A percentile compares a stretch with the other conserved stretches of the same genome.
phyloP scores from a whole-genome alignment of 2,329 filamentous ascomycete genomes.

The Pseudocercospora vitis region DNA sequence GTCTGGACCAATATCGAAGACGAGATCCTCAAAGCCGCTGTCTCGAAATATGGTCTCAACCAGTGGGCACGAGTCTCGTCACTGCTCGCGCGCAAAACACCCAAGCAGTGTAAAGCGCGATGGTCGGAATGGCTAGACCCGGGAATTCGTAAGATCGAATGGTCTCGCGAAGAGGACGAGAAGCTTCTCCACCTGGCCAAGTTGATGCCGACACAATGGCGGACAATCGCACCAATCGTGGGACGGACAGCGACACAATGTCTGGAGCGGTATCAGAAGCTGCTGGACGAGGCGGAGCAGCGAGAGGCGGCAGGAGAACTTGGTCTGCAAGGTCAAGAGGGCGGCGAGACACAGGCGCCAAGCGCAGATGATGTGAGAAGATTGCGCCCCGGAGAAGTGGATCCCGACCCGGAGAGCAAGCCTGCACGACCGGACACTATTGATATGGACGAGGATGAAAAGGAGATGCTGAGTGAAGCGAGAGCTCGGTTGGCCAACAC shows the following conservation, averaged over 20 bases:
- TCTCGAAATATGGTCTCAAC: conserved; percentile 92
- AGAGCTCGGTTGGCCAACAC: conserved; percentile 95
- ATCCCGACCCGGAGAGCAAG: conserved; percentile 96
- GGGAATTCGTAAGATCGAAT: conserved; percentile 97
- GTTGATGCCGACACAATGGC: conserved; percentile 98
- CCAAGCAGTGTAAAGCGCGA: conserved; percentile 98
- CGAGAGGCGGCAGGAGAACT: conserved; percentile 73
- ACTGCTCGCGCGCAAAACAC: conserved; percentile 91
- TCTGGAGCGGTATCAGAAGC: conserved; percentile 92
- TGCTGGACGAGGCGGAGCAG: conserved; percentile 92
- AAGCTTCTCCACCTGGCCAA: conserved; percentile 95
- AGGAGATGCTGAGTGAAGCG: conserved; percentile 98
- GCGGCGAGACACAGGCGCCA: conserved; percentile 82
- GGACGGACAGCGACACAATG: conserved; percentile 96
- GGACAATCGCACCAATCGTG: conserved; percentile 95
- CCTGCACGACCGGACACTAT: conserved; percentile 94
- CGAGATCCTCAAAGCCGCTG: conserved; percentile 94
- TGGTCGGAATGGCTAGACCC: conserved; percentile 99
- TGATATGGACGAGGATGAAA: conserved; percentile 97
- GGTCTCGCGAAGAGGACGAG: conserved; percentile 98
- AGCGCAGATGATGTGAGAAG: conserved; percentile 89
- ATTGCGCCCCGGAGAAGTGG: conserved; percentile 81
- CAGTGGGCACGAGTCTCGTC: conserved; percentile 99
- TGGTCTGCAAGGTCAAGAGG: conserved; percentile 79
- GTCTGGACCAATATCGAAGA: conserved; percentile 76